These are phyloP conservation scores for Fonsecaea nubica DNA, from an alignment of 2,329 filamentous ascomycete species.

Conservation along the genomic window DNA sequence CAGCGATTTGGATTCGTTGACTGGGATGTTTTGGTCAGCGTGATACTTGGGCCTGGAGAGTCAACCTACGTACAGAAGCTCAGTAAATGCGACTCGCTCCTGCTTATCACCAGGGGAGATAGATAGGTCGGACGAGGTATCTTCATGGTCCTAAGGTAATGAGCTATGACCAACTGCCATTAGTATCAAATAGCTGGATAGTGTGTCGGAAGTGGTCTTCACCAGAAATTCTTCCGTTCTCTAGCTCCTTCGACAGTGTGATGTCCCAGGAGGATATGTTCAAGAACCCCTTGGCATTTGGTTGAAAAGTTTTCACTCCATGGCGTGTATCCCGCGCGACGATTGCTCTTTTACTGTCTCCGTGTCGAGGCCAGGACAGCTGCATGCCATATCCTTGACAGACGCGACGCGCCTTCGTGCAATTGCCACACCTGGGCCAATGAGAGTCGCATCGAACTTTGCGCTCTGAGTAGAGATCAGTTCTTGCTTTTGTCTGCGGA, in stretches of 20 bases:
- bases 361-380: constrained; percentile 35
- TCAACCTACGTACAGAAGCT: constrained; percentile 29
- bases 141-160: constrained; percentile 30
- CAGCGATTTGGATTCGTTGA: background rate
- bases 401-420: constrained; percentile 32
- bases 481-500: background rate
- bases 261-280: background rate
- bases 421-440: constrained; percentile 33
- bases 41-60: constrained; percentile 13
- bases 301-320: background rate
- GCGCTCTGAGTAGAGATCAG: constrained; percentile 24
- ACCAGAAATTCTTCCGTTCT: background rate
- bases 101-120: constrained; percentile 23
- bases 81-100: constrained; percentile 29
- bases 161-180: constrained; percentile 25
- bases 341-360: constrained; percentile 32
- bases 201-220: background rate
- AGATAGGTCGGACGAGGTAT: constrained; percentile 29
- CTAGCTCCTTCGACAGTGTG: background rate
- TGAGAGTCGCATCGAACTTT: constrained; percentile 35
- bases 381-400: constrained; percentile 36
- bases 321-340: constrained; percentile 19
- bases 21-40: background rate
- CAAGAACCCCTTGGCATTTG: background rate
- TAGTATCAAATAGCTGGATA: constrained; percentile 1